Conservation (phyloP, 306 rosid species). For the Clitoria ternatea region DNA sequence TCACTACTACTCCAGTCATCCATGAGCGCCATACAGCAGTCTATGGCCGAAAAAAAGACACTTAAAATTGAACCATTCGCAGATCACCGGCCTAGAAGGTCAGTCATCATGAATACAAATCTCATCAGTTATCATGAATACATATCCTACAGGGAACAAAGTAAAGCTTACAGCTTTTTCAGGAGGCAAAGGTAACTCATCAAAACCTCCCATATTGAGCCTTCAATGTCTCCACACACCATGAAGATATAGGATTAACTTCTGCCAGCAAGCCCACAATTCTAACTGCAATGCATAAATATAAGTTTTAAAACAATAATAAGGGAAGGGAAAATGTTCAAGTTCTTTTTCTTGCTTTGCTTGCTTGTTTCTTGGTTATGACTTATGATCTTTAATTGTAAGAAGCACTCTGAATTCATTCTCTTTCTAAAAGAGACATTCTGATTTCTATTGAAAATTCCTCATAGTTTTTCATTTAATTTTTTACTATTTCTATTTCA, state of each 20-base stretch:
- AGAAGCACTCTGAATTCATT: no score
- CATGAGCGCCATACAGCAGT: slow-evolving; percentile 1
- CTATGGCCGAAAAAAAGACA: slow-evolving; percentile 25
- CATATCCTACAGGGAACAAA: background rate
- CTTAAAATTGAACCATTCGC: slow-evolving; percentile 10
- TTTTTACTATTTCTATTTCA: no score
- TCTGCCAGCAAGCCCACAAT: slow-evolving; percentile 28
- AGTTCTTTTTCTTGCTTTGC: no score
- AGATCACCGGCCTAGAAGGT: slow-evolving; percentile 10
- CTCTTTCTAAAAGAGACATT: no score
- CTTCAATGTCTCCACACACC: slow-evolving; percentile 37
- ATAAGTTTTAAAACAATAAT: background rate
- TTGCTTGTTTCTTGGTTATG: no score
- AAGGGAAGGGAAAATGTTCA: no score
- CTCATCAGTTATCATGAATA: slow-evolving; percentile 20
- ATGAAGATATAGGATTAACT: slow-evolving; percentile 32
- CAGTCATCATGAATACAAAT: slow-evolving; percentile 18
- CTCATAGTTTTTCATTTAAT: no score
- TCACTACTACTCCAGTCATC: background rate
- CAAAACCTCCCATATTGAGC: slow-evolving; percentile 81
- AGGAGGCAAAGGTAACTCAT: slow-evolving; percentile 79
- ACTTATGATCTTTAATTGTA: no score
- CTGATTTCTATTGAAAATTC: no score
- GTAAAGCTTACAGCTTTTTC: slow-evolving; percentile 65
- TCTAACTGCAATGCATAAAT: slow-evolving; percentile 32